phyloP scores from a whole-genome alignment of 768 basidiomycete genomes.

The Pleurotus pulmonarius region DNA sequence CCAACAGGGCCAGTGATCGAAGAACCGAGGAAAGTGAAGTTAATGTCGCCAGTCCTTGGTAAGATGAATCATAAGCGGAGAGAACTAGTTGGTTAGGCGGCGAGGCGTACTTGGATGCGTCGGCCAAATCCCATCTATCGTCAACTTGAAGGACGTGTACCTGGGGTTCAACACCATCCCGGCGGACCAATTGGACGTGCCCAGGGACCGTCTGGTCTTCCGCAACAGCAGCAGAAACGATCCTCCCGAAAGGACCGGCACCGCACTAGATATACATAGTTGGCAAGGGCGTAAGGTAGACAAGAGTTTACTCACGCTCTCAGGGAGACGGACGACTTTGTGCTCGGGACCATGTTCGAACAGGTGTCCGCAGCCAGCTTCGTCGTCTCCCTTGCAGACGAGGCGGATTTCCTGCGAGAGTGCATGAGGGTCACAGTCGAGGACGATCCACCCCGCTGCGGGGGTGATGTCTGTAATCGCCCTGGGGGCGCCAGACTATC shows the following conservation, averaged over 20 bases:
- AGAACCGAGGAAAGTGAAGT: background rate
- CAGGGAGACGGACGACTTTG: slow-evolving; percentile 50
- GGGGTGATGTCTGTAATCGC: slow-evolving; percentile 4
- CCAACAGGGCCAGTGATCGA: background rate
- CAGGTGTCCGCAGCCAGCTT: slow-evolving; percentile 34
- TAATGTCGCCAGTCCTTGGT: background rate
- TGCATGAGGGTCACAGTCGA: slow-evolving; percentile 3
- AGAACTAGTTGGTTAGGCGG: background rate
- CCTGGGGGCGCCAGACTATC: background rate
- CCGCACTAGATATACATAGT: slow-evolving; percentile 2
- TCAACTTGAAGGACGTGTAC: slow-evolving; percentile 31
- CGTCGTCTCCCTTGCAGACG: slow-evolving; percentile 1
- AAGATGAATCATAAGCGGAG: background rate
- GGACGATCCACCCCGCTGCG: background rate
- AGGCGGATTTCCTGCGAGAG: slow-evolving; percentile 1
- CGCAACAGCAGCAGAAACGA: slow-evolving; percentile 29
- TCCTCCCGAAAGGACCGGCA: slow-evolving; percentile 18
- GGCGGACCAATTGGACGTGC: slow-evolving; percentile 18
- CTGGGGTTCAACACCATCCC: slow-evolving; percentile 18
- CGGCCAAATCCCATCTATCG: slow-evolving; percentile 26
- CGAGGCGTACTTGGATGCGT: slow-evolving; percentile 13
- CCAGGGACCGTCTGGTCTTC: slow-evolving; percentile 31
- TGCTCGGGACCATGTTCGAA: slow-evolving; percentile 36
- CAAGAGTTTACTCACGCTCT: slow-evolving; percentile 33
- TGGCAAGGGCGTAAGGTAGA: background rate